phyloP scores from a whole-genome alignment of 2,329 filamentous ascomycete genomes.

The Conoideocrella luteorostrata region DNA sequence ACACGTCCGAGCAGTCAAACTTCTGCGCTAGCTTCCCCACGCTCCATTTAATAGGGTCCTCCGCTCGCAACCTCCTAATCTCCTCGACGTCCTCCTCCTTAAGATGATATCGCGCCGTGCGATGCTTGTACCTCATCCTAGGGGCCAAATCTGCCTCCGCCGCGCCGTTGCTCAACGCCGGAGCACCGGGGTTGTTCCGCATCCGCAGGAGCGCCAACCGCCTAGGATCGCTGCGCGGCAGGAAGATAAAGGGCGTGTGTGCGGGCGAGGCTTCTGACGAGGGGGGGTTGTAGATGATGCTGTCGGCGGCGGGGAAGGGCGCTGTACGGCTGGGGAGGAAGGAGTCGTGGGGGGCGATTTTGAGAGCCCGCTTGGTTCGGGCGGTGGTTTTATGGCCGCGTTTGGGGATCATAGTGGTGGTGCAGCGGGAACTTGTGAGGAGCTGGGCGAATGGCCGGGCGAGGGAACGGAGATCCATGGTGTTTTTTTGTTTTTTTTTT shows the following conservation, averaged over 20 bases:
- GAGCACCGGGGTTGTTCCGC: conserved; percentile 28
- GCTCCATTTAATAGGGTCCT: conserved; percentile 50
- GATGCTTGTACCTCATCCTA: conserved; percentile 26
- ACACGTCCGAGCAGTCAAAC: conserved; percentile 49
- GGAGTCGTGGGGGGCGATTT: conserved; percentile 54
- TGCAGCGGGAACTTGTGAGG: conserved; percentile 19
- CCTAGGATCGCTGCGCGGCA: conserved; percentile 50
- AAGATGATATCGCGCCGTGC: conserved; percentile 43
- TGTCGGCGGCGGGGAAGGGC: conserved; percentile 24
- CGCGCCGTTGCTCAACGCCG: conserved; percentile 11
- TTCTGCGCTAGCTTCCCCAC: conserved; percentile 45
- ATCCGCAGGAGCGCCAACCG: conserved; percentile 41
- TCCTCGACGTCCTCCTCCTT: conserved; percentile 49
- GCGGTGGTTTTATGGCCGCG: conserved; percentile 45
- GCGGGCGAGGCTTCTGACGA: conserved; percentile 48
- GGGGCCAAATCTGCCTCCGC: conserved; percentile 26
- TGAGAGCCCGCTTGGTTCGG: conserved; percentile 51
- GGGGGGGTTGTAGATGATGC: conserved; percentile 53
- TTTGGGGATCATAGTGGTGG: conserved; percentile 17
- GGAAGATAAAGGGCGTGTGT: conserved; percentile 62
- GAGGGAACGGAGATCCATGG: conserved; percentile 30
- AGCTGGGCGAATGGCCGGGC: conserved; percentile 28
- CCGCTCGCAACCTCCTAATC: conserved; percentile 48
- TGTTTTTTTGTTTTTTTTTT: no score
- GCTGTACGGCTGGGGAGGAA: conserved; percentile 40